A percentile compares a stretch with the other conserved stretches of the same genome.
These are phyloP conservation scores for Carallia pectinifolia DNA, from an alignment of 345 rosid species.

Conservation along the genomic window DNA sequence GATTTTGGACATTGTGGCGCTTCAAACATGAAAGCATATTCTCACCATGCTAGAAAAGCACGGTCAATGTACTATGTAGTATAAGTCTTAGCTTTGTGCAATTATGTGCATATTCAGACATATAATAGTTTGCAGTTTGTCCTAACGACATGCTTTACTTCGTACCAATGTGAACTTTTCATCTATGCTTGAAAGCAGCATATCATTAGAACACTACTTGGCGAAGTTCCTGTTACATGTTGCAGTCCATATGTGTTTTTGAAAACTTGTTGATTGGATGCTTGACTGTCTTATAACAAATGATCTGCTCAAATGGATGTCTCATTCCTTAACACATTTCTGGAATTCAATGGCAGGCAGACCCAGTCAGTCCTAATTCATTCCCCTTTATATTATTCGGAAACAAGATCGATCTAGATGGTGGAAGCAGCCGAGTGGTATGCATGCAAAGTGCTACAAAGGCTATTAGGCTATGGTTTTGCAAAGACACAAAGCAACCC, in stretches of 20 bases:
- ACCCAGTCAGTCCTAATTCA: slow-evolving; percentile 50
- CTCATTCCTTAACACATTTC: background rate
- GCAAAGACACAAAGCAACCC: background rate
- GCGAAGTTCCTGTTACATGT: background rate
- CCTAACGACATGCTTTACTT: too few relatives aligned
- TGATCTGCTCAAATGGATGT: background rate
- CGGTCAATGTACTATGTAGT: background rate
- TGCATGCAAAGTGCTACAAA: background rate
- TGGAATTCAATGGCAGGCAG: slow-evolving; percentile 42
- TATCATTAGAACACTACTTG: background rate
- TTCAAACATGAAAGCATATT: background rate
- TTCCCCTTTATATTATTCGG: slow-evolving; percentile 77
- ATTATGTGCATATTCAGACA: background rate
- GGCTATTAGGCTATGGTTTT: background rate
- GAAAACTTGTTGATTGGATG: too few relatives aligned
- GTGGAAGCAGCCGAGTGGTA: slow-evolving; percentile 72
- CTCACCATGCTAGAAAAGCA: background rate
- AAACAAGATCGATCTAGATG: slow-evolving; percentile 72
- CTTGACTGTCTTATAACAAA: background rate
- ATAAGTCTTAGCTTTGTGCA: background rate
- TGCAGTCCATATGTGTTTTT: background rate
- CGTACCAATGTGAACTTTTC: background rate
- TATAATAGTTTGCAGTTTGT: background rate
- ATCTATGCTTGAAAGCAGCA: background rate
- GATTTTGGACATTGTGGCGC: too few relatives aligned